Conservation (phyloP, 2,329 filamentous ascomycete genomes). For the Fusarium armeniacum region DNA sequence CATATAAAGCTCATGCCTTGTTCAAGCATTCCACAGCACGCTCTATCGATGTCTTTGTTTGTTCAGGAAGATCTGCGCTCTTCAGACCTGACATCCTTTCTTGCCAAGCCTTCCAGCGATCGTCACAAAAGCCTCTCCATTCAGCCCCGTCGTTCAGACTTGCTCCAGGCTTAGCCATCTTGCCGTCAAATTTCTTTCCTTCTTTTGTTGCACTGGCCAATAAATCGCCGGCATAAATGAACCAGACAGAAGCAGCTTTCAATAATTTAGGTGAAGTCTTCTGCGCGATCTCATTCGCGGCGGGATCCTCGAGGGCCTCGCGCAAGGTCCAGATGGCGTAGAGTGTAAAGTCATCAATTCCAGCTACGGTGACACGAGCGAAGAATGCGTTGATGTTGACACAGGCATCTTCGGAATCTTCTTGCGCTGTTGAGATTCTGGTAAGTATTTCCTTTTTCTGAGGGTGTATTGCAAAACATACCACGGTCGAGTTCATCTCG, state of each 20-base stretch:
- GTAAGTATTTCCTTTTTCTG: rapidly evolving
- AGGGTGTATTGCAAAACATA: not conserved
- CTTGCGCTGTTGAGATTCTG: slow-evolving; percentile 18
- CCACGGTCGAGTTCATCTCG: slow-evolving; percentile 39
- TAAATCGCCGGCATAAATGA: slow-evolving; percentile 24
- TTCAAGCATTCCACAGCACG: not conserved
- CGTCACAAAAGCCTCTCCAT: slow-evolving; percentile 37
- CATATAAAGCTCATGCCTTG: not conserved
- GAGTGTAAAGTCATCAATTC: slow-evolving; percentile 32
- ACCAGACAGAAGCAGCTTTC: slow-evolving; percentile 30
- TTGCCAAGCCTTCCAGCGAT: slow-evolving; percentile 34
- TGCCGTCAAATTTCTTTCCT: slow-evolving; percentile 41
- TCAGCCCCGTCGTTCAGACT: slow-evolving; percentile 29
- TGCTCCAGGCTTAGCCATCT: slow-evolving; percentile 29
- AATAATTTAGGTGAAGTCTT: slow-evolving; percentile 3
- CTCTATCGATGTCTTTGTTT: not conserved
- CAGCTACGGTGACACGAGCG: slow-evolving; percentile 30
- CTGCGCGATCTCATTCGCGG: slow-evolving; percentile 9
- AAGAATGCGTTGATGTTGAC: slow-evolving; percentile 41
- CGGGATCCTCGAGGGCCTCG: slow-evolving; percentile 37
- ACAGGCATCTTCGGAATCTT: slow-evolving; percentile 14
- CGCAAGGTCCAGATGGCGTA: slow-evolving; percentile 41
- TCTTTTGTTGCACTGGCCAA: slow-evolving; percentile 2
- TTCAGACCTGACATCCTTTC: not conserved
- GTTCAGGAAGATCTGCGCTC: not conserved